Evolutionary conservation across 2,329 filamentous ascomycete species (phyloP), one percentile per base, ranked within the genome.

Genomic region (Incumbomyces lentus): DNA sequence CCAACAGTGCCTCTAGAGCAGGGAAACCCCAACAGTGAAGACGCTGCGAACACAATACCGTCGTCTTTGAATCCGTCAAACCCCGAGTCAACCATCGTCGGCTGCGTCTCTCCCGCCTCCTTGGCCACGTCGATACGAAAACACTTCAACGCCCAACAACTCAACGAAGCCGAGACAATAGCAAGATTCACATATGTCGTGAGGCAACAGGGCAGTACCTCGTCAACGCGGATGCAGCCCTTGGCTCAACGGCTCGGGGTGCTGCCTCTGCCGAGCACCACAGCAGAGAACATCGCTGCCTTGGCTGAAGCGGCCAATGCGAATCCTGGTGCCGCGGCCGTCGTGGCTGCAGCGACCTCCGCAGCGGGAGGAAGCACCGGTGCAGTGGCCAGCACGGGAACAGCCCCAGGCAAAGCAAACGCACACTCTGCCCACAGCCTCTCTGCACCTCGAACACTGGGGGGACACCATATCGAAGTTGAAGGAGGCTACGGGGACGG

Each of bases 181-280:
- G 68, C 68, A n/a, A 56, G 64, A 48, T 71, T 71, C 50, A 50
- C 69, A 45, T 71, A 71, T 52, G 69, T 69, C 36, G 68, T 70
- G n/a, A 64, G 66, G n/a, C 66, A 71, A 51, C 66, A 53, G 14
- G 49, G 48, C 14, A 45, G 42, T 18, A 45, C 11, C 12, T 37
- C 42, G 3, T 10, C 17, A 13, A 8, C 33, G 5, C 32, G 42
- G 33, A 38, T 45, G 17, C 33, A 2, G 14, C 42, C 42, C 5
- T 14, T 45, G 5, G 33, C 34, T 17, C 42, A 45, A 29, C 6
- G 42, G 13, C 42, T 45, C 7, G 42, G 33, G n/a, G 33, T 30
- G n/a, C 19, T 38, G 42, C 42, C 42, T 3, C 22, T 38, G 14
- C 42, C 33, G n/a, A 26, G 17, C 19, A 42, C 40, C 3, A 42